Evolutionary conservation across 2,329 filamentous ascomycete species (phyloP).

Genomic region (Apiospora sp.): DNA sequence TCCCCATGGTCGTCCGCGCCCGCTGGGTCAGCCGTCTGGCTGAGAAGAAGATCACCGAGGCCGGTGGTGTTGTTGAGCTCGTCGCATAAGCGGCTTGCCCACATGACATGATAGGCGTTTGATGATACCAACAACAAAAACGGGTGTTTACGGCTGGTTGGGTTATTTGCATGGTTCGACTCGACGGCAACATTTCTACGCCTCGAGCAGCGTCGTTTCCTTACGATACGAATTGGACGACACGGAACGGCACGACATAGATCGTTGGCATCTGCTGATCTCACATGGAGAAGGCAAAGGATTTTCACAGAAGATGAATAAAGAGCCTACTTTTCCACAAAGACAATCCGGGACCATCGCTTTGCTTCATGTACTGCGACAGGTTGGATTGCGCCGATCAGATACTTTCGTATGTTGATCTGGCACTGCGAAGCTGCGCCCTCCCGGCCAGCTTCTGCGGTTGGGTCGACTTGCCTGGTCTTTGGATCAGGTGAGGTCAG

Average conservation of each 20-base stretch:
- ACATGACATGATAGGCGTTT: constrained; percentile 20
- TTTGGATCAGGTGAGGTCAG: constrained; percentile 2
- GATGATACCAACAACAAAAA: constrained; percentile 2
- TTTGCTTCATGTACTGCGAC: constrained; percentile 20
- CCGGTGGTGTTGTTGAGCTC: constrained; percentile 94
- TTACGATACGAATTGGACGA: constrained; percentile 34
- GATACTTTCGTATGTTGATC: background rate
- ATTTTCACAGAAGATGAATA: constrained; percentile 23
- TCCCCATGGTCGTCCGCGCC: constrained; percentile 93
- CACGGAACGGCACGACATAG: constrained; percentile 21
- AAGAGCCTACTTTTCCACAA: constrained; percentile 10
- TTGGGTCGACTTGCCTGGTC: constrained; percentile 1
- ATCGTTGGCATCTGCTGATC: constrained; percentile 19
- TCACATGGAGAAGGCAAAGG: constrained; percentile 14
- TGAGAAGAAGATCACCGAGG: constrained; percentile 98
- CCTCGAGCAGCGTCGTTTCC: constrained; percentile 26
- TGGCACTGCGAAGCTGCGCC: constrained; percentile 18
- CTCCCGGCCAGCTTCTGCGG: constrained; percentile 17
- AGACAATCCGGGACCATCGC: constrained; percentile 25
- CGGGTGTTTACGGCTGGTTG: constrained; percentile 17
- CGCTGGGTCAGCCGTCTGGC: constrained; percentile 95
- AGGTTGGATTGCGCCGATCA: constrained; percentile 23
- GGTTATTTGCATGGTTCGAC: constrained; percentile 22
- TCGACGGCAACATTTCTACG: constrained; percentile 20
- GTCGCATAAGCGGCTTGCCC: constrained; percentile 72